Base-by-base conservation (phyloP, 768 basidiomycete genomes). In the Boletus subcaerulescens region DNA sequence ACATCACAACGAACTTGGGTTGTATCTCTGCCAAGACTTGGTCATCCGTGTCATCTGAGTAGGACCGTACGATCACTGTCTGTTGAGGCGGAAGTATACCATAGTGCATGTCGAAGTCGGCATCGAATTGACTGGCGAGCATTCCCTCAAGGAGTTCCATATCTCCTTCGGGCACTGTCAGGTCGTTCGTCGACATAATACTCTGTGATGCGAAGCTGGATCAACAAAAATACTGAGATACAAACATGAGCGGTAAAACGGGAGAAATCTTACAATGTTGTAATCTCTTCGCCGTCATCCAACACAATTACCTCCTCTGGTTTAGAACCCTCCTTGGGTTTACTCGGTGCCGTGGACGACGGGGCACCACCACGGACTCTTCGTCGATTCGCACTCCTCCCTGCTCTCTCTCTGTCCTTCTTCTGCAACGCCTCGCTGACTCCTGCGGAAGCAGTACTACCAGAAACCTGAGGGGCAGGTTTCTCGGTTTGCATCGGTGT, bases 1-100 rank as follows among this genome's bases (percentile, higher is more conserved):
- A 93, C 89, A 98, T 92, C 45, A 98, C 84, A 49, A 99, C 87
- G 66, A 94, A 98, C 58, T 87, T 84, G 2, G 97, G 97, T 56
- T 87, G 78, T 9, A 98, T 77, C 67, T 99, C 96, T 40, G 84
- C 80, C 32, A 99, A 76, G 47, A 98, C 74, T 39, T 85, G 80
- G 68, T 99, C 97, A 61, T 99, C 97, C 3, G 89, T 83, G 65
- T 98, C 97, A 44, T 94, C 94, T 0, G 89, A 86, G 65, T 93
- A 99, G 2, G 91, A 81, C 4, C 95, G 82, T 31, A 99, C 81
- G 40, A 98, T 70, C 20, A 98, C 84, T 0, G 89, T 86, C 61
- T 97, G 82, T 61, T 89, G 86, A 0, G 90, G 84, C 4, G 79
- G 65, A 32, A 98, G 69, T 14, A 99, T 68, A 0, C 95, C 94